Conservation (phyloP, 805 yeast species). For the Candida ovalis region DNA sequence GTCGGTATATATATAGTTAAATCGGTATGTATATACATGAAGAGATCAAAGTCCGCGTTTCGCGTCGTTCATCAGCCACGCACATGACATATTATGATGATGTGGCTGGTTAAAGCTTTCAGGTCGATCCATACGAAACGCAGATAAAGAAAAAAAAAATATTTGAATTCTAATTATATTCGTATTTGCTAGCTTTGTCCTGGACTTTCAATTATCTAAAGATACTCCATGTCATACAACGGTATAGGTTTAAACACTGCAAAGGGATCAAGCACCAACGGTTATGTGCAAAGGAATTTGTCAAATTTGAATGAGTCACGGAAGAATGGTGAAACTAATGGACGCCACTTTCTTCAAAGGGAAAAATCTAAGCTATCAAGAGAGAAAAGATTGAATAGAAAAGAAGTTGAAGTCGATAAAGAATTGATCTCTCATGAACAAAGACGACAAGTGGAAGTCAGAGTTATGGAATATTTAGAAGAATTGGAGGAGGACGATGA, state of each 20-base stretch:
- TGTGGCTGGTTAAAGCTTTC: no score
- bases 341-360: conserved; percentile 38
- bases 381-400: conserved; percentile 12
- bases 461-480: conserved; percentile 49
- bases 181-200: no score
- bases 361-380: conserved; percentile 18
- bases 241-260: conserved; percentile 56
- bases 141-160: no score
- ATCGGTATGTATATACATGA: no score
- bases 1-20: no score
- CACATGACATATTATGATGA: no score
- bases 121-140: no score
- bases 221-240: conserved; percentile 45
- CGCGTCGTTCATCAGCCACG: no score
- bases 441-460: conserved; percentile 39
- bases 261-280: conserved; percentile 63
- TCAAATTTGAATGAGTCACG: conserved; percentile 23
- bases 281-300: conserved; percentile 48
- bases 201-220: no score
- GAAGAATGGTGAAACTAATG: conserved; percentile 25
- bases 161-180: no score
- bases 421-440: conserved; percentile 34
- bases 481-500: conserved; percentile 44
- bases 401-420: conserved; percentile 12
- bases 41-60: no score